Evolutionary conservation across 2,329 filamentous ascomycete species (phyloP).

Genomic region (Venturia nashicola): DNA sequence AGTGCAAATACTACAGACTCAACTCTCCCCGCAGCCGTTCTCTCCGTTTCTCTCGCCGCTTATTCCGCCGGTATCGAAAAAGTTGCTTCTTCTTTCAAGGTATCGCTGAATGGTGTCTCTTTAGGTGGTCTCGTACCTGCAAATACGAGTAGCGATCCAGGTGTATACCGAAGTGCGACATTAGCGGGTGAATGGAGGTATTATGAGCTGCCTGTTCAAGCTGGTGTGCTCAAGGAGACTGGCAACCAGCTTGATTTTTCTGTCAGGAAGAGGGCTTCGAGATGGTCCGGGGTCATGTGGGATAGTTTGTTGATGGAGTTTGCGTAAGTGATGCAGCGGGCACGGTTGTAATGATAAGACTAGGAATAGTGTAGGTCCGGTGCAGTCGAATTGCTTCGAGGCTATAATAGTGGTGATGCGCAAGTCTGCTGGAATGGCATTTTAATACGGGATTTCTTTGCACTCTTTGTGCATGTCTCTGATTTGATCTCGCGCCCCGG

Average conservation of each 20-base stretch:
- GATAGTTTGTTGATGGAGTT: constrained; percentile 4
- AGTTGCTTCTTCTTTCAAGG: constrained; percentile 26
- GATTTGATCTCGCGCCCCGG: no score
- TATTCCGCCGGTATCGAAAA: constrained; percentile 28
- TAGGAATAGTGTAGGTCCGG: no score
- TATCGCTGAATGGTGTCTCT: constrained; percentile 24
- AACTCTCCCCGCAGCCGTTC: background rate
- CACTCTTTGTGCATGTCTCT: no score
- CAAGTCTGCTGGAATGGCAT: no score
- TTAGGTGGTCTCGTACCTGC: constrained; percentile 27
- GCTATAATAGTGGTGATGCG: no score
- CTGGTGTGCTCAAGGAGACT: constrained; percentile 19
- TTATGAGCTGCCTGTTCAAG: constrained; percentile 27
- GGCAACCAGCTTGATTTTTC: constrained; percentile 25
- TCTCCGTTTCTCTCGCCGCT: constrained; percentile 11
- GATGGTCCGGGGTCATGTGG: constrained; percentile 1
- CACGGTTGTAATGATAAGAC: no score
- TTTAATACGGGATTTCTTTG: no score
- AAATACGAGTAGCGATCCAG: constrained; percentile 27
- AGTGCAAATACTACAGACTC: background rate
- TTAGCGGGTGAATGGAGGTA: constrained; percentile 36
- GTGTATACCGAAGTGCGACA: constrained; percentile 36
- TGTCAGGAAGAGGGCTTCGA: background rate
- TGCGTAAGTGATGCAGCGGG: background rate
- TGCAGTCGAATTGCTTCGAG: no score